Conservation (phyloP, 305 asterid genomes). For the Stenogyne calaminthoides region DNA sequence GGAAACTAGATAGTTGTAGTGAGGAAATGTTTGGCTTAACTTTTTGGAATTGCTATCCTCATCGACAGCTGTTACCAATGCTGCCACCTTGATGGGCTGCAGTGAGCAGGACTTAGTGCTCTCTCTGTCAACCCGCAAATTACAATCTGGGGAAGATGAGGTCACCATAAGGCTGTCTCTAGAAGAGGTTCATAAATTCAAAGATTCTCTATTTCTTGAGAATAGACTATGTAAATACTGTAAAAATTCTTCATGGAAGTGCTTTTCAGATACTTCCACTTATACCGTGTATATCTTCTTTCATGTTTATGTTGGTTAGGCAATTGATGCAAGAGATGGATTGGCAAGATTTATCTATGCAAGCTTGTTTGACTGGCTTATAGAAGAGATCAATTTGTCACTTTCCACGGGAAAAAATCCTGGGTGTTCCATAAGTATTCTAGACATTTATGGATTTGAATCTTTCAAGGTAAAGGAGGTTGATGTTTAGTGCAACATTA, state of each 20-base stretch:
- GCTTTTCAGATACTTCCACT: conserved; percentile 21
- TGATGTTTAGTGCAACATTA: background rate
- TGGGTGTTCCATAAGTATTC: conserved; percentile 84
- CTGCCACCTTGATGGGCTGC: conserved; percentile 89
- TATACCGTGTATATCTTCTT: conserved; percentile 14
- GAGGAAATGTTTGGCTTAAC: conserved; percentile 19
- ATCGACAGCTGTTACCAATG: conserved; percentile 69
- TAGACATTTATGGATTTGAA: conserved; percentile 94
- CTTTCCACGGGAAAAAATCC: conserved; percentile 64
- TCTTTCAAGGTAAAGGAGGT: conserved; percentile 66
- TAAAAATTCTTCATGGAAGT: conserved; percentile 4
- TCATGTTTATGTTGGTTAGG: conserved; percentile 44
- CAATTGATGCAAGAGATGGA: conserved; percentile 81
- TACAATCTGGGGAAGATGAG: conserved; percentile 70
- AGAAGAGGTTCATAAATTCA: conserved; percentile 60
- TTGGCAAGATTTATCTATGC: conserved; percentile 79
- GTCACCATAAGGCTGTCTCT: conserved; percentile 53
- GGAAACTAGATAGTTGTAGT: background rate
- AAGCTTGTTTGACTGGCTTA: conserved; percentile 92
- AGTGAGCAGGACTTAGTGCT: conserved; percentile 57
- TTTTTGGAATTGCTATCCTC: conserved; percentile 27
- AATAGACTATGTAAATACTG: conserved; percentile 1
- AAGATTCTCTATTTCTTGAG: conserved; percentile 20
- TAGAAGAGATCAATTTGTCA: conserved; percentile 68
- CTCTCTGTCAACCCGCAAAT: conserved; percentile 66